Percentiles rank a stretch among this genome's conserved stretches.
Conservation (phyloP, 306 rosid genomes). For the Prunus salicina region DNA sequence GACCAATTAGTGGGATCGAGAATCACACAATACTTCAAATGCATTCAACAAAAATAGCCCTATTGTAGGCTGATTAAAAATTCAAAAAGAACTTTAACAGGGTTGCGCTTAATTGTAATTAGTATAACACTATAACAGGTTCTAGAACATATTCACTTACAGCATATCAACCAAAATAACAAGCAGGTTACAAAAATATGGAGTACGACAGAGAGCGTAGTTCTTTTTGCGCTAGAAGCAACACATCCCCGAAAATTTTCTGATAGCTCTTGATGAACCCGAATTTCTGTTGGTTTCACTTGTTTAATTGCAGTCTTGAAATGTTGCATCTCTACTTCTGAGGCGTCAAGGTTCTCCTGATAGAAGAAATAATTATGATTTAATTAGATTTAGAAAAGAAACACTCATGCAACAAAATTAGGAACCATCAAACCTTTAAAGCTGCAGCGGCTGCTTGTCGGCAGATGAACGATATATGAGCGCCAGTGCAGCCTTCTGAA, state of each 20-base stretch:
- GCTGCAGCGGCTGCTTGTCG: conserved; percentile 79
- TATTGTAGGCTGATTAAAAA: neutral
- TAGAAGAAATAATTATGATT: conserved; percentile 15
- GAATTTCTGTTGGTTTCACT: conserved; percentile 61
- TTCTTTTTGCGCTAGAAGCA: conserved; percentile 34
- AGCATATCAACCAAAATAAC: conserved; percentile 1
- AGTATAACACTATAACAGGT: neutral
- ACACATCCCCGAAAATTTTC: conserved; percentile 74
- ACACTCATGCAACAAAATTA: neutral
- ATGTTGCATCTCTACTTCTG: conserved; percentile 68
- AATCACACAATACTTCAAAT: neutral
- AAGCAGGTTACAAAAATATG: conserved; percentile 34
- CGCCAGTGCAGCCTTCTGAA: conserved; percentile 78
- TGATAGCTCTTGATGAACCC: conserved; percentile 58
- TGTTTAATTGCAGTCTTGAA: conserved; percentile 56
- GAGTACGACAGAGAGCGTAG: conserved; percentile 16
- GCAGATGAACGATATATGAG: conserved; percentile 82
- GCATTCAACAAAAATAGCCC: neutral
- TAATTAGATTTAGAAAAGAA: conserved; percentile 13
- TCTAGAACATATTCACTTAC: neutral
- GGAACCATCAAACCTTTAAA: conserved; percentile 61
- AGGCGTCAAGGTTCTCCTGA: conserved; percentile 68
- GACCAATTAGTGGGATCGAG: neutral
- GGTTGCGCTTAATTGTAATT: too few relatives aligned
- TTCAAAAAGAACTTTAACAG: neutral